These are phyloP conservation scores for Pezicula radicicola DNA, from an alignment of 2,329 filamentous ascomycete genomes.

Conservation along the genomic window DNA sequence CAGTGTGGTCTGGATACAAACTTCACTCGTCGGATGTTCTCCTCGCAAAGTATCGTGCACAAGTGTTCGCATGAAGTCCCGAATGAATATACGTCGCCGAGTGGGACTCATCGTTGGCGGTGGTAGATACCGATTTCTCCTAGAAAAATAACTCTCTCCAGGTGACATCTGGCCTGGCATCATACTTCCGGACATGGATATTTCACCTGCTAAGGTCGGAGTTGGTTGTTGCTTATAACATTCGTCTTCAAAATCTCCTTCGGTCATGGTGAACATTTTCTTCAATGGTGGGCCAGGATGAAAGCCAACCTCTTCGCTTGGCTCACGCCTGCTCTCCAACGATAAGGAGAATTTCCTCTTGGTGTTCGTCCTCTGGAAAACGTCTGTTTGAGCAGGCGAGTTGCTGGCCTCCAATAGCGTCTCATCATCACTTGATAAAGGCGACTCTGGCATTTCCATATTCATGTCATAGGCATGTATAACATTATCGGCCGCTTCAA, in stretches of 20 bases:
- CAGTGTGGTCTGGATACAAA: constrained; percentile 18
- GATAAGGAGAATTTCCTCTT: background rate
- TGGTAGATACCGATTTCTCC: background rate
- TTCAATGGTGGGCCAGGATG: constrained; percentile 22
- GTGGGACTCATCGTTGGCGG: constrained; percentile 14
- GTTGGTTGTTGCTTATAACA: constrained; percentile 9
- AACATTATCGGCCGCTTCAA: constrained; percentile 73
- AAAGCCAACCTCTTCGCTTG: constrained; percentile 16
- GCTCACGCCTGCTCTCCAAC: constrained; percentile 13
- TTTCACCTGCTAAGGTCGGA: background rate
- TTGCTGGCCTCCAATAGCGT: background rate
- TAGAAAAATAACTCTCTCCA: too few relatives aligned
- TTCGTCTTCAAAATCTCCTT: constrained; percentile 13
- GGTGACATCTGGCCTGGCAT: too few relatives aligned
- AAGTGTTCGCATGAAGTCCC: constrained; percentile 24
- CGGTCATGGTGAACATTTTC: constrained; percentile 20
- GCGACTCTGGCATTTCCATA: constrained; percentile 69
- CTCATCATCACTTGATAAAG: constrained; percentile 27
- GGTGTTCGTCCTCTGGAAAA: constrained; percentile 4
- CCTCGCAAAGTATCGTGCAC: constrained; percentile 22
- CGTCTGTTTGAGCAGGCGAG: constrained; percentile 1
- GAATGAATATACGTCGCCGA: constrained; percentile 21
- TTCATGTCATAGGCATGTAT: constrained; percentile 74
- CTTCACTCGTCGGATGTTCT: constrained; percentile 20
- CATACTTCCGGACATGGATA: background rate